These are phyloP conservation scores for Lactarius vividus DNA, from an alignment of 768 basidiomycete genomes.

Conservation along the genomic window DNA sequence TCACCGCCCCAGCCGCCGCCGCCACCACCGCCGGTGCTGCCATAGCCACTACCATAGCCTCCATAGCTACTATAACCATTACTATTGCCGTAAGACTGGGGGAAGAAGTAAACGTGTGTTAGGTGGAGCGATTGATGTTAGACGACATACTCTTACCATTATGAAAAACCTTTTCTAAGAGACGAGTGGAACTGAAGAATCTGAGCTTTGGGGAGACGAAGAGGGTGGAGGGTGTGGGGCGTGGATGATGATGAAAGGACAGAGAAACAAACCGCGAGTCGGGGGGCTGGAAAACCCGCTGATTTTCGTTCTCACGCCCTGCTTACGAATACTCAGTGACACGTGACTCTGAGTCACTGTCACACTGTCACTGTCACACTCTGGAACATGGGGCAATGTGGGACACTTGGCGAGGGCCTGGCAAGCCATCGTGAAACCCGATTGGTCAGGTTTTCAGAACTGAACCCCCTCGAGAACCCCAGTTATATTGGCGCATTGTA, in stretches of 20 bases:
- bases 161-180: conserved; percentile 19
- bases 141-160: conserved; percentile 31
- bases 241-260: conserved; percentile 23
- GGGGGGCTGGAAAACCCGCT: conserved; percentile 3
- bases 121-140: background rate
- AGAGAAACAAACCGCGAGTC: conserved; percentile 5
- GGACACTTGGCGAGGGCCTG: no score
- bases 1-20: conserved; percentile 52
- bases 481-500: background rate
- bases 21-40: conserved; percentile 34
- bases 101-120: conserved; percentile 8
- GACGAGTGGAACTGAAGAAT: background rate
- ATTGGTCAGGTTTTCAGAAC: no score
- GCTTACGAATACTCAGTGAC: conserved; percentile 11
- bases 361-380: no score
- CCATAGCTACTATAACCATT: conserved; percentile 35
- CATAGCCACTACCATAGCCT: no score
- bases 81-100: conserved; percentile 36
- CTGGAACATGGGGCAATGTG: no score
- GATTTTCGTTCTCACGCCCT: conserved; percentile 17
- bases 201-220: conserved; percentile 1
- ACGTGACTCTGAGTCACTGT: background rate
- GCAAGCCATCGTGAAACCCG: no score
- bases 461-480: no score
- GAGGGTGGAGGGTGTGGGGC: conserved; percentile 25